phyloP scores from a whole-genome alignment of 345 rosid genomes.

The Microthlaspi erraticum region DNA sequence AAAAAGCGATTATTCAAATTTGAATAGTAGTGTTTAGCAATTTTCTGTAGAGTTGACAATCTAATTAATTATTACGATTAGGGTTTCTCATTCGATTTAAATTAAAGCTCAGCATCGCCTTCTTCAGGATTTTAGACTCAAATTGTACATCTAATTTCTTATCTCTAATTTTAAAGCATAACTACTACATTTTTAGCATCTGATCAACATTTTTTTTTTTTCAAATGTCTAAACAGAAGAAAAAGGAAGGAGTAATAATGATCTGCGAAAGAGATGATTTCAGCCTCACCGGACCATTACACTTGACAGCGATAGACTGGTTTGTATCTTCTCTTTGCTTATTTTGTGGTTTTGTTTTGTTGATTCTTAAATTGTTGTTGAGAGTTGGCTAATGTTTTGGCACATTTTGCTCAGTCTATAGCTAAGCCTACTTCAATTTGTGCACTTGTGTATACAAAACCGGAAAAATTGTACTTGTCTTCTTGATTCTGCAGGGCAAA shows the following conservation, averaged over 20 bases:
- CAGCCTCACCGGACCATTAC: conserved; percentile 68
- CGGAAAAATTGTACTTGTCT: background rate
- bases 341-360: background rate
- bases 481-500: conserved; percentile 58
- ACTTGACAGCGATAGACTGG: conserved; percentile 74
- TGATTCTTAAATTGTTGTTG: background rate
- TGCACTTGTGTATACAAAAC: background rate
- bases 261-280: conserved; percentile 74
- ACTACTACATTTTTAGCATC: no score
- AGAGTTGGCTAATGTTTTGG: conserved; percentile 1
- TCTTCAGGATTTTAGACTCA: background rate
- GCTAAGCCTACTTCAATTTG: background rate
- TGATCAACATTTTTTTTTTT: no score
- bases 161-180: background rate
- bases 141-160: conserved; percentile 3
- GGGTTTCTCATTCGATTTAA: background rate
- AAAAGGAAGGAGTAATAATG: conserved; percentile 44
- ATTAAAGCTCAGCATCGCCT: background rate
- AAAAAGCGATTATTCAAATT: background rate
- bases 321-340: conserved; percentile 32
- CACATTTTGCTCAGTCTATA: conserved; percentile 1
- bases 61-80: background rate
- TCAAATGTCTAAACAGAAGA: no score
- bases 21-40: background rate
- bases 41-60: background rate